Evolutionary conservation across 2,329 filamentous ascomycete species (phyloP), one percentile per base, ranked within the genome.

Genomic region (Exophiala sp.): DNA sequence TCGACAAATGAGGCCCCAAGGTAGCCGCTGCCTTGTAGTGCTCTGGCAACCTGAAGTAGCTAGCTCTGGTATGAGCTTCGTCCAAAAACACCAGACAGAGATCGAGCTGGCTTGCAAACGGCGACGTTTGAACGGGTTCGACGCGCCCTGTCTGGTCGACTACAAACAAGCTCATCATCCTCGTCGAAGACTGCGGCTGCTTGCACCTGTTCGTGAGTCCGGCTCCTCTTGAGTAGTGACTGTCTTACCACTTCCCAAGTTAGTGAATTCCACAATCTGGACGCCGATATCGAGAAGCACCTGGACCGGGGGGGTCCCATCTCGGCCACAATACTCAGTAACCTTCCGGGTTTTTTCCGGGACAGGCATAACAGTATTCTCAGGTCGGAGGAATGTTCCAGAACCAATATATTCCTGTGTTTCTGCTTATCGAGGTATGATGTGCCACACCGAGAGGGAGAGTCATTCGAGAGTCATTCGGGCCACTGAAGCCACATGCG

Each of bases 261-360:
- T 86, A 13, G 67, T 70, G 0, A 82, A 64, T 24, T 88, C 83
- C 0, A 88, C 63, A 5, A 89, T 77, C 42, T 83, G 79, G 0
- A 85, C 84, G 0, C 85, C 85, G 0, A 85, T 83, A 54, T 88
- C 84, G 0, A 89, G 68, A 1, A 89, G 75, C 0, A 88, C 82
- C 1, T 75, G 72, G 0, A 77, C 68, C 0, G 66, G 61, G 0
- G 68, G 66, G 0, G n/a, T n/a, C 68, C 38, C 39, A 77, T 63
- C 0, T 40, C 38, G 0, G 67, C 62, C 0, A 84, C 67, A 4
- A 71, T 62, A 0, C 63, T 30, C 0, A 88, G 58, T 0, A 85
- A 59, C 1, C 58, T 51, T 10, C 71, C 53, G 50, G 0, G 45
- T 37, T 0, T 21, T 30, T 1, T 53, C 37, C 0, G 22, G 32